A percentile compares a stretch with the other conserved stretches of the same genome.
These are phyloP conservation scores for Hanseniaspora jakobsenii DNA, from an alignment of 805 yeast genomes.

Conservation along the genomic window DNA sequence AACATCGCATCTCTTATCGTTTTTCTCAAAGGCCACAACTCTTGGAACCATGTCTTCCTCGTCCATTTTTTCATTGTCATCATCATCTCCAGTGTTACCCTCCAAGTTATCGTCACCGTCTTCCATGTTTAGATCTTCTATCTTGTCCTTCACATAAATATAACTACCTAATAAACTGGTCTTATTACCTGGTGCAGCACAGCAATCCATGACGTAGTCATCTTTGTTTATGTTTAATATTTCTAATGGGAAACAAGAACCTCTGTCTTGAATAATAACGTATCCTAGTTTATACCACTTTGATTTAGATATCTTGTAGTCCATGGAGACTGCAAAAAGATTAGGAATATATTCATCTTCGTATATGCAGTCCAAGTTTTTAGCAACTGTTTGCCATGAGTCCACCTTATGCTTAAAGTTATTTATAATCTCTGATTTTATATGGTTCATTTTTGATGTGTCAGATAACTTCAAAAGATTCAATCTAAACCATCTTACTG, in stretches of 20 bases:
- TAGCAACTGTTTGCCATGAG: conserved; percentile 32
- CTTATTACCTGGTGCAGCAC: conserved; percentile 98
- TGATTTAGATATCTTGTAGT: conserved; percentile 55
- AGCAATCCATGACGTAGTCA: conserved; percentile 70
- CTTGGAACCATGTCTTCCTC: conserved; percentile 26
- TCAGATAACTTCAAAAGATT: conserved; percentile 46
- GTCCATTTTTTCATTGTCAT: conserved; percentile 11
- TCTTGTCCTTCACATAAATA: conserved; percentile 28
- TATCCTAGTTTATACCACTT: conserved; percentile 62
- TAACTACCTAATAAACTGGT: conserved; percentile 82
- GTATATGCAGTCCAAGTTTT: conserved; percentile 46
- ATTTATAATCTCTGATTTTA: conserved; percentile 22
- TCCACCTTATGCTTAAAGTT: conserved; percentile 36
- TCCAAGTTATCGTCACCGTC: too few relatives aligned
- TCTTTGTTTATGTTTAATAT: conserved; percentile 55
- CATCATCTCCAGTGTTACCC: too few relatives aligned
- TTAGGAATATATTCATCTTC: conserved; percentile 63
- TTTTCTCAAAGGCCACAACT: conserved; percentile 81
- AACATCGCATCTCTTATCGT: conserved; percentile 55
- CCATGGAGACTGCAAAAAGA: conserved; percentile 72
- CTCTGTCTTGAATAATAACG: conserved; percentile 86
- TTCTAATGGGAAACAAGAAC: conserved; percentile 91
- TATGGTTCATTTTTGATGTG: conserved; percentile 24
- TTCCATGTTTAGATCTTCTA: too few relatives aligned
- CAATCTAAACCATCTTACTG: conserved; percentile 68